Conservation (phyloP, 2,329 filamentous ascomycete species). For the Botryotinia globosa region DNA sequence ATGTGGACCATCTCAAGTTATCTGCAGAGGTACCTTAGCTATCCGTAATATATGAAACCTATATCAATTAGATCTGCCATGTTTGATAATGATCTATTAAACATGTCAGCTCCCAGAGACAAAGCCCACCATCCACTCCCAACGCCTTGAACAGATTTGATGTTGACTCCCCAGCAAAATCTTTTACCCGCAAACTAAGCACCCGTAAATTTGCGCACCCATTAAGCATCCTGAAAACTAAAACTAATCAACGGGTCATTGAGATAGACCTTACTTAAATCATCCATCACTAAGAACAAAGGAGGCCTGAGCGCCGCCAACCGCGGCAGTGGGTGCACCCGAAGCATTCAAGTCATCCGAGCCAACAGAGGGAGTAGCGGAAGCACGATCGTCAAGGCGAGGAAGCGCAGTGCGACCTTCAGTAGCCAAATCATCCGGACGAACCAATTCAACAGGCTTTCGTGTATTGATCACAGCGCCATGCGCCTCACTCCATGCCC, state of each 20-base stretch:
- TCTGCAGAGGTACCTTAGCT: not conserved
- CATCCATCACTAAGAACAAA: not conserved
- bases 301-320: not conserved
- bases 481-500: not conserved
- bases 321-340: no score
- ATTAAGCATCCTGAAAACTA: not conserved
- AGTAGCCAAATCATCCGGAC: not conserved
- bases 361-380: not conserved
- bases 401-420: no score
- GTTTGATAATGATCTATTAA: not conserved
- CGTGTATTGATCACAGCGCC: not conserved
- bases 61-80: not conserved
- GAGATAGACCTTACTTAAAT: fast-evolving
- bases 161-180: not conserved
- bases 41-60: not conserved
- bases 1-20: not conserved
- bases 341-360: not conserved
- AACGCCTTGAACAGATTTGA: not conserved
- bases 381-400: not conserved
- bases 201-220: not conserved
- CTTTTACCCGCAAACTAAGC: not conserved
- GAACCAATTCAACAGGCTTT: not conserved
- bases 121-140: not conserved
- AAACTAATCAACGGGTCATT: fast-evolving
- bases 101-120: not conserved